Base-by-base conservation (phyloP, 768 basidiomycete genomes). In the Mycena pura region DNA sequence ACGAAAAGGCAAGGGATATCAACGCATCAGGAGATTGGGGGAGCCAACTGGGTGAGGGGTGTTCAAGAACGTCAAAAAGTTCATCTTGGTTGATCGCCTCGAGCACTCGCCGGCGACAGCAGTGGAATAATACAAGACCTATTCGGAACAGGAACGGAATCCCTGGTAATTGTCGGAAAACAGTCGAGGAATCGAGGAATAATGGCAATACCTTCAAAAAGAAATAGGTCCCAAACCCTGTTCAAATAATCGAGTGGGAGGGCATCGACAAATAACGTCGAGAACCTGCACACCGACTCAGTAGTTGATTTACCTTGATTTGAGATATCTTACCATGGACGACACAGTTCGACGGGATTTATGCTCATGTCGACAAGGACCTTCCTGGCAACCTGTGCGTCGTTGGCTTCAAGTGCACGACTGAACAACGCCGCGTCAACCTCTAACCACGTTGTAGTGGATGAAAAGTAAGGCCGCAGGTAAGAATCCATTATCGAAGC, bases 401-500 rank as follows among this genome's bases (percentile, higher is more conserved):
- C 90, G 44, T 80, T 84, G 17, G 64, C 65, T 65, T 93, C 91
- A n/a, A 94, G 73, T 2, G 86, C 88, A 32, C 84, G 86, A 55
- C 80, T 81, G 65, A 93, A 92, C 41, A 95, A 72, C 3, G 84
- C 79, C 0, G 90, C 83, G 60, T 94, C 93, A 8, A 94, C 87
- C 64, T 93, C 92, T 55, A 92, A 76, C 70, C 92, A 90, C 3
- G 80, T 78, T 2, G 80, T 76, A 48, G 75, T 81, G 3, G 80
- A 68, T 34, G 88, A 84, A 70, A 92, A 95, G 72, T 93, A 93
- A 0, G 87, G 79, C 1, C 92, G 88, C n/a, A 93, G 77, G 64
- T 93, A 87, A 1, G 84, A 83, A 65, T 94, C 91, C 92, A 95
- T 95, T 64, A 94, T 76, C 3, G 91, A 92, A 1, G 91, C 82